Conservation (phyloP, 345 rosid species). For the Euphorbia pulcherrima region DNA sequence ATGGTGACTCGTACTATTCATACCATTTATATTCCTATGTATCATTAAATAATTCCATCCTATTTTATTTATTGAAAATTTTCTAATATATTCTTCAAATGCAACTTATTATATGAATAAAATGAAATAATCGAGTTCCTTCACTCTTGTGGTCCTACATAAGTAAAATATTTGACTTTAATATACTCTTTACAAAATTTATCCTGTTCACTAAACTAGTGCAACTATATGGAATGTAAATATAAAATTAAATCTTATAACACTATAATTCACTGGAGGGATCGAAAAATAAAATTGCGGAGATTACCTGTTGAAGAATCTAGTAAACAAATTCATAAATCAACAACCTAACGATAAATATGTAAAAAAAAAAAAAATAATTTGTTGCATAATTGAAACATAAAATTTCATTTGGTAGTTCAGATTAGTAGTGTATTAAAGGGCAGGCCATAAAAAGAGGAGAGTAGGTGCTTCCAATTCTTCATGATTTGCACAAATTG, state of each 20-base stretch:
- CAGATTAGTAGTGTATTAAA: conserved; percentile 11
- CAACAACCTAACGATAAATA: conserved; percentile 2
- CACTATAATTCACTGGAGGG: too few species aligned
- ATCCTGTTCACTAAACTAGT: too few species aligned
- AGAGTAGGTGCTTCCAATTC: conserved; percentile 21
- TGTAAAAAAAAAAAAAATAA: not conserved
- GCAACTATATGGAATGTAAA: too few species aligned
- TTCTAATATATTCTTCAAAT: too few species aligned
- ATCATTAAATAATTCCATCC: not conserved
- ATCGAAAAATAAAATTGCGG: too few species aligned
- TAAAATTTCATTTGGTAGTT: conserved; percentile 10
- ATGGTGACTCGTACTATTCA: not conserved
- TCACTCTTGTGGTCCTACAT: too few species aligned
- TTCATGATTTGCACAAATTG: not conserved
- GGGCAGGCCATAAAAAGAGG: conserved; percentile 13
- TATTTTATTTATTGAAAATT: not conserved
- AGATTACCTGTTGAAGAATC: not conserved
- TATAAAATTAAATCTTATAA: too few species aligned
- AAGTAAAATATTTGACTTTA: not conserved
- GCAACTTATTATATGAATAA: too few species aligned
- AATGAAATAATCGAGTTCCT: too few species aligned
- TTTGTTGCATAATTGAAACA: not conserved
- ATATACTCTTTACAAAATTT: too few species aligned
- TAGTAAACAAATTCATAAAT: not conserved
- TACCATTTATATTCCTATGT: not conserved